A percentile compares a stretch with the other conserved stretches of the same genome.
These are phyloP conservation scores for Phytophthora vignae DNA, from an alignment of 352 stramenopile species.

Conservation along the genomic window DNA sequence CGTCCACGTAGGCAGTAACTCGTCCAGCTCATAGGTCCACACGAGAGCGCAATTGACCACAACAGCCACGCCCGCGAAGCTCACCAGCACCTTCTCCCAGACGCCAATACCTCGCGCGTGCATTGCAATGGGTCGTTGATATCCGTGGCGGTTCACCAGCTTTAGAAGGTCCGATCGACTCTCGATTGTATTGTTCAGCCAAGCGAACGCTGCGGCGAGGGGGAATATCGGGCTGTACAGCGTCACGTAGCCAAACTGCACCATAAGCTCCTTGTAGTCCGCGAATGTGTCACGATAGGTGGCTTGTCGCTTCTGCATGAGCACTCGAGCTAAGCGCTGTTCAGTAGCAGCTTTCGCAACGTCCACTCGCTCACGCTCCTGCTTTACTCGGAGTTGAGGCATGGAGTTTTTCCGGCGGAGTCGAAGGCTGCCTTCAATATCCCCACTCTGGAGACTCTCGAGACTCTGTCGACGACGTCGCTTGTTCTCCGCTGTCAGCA, in stretches of 20 bases:
- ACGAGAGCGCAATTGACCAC: slow-evolving; percentile 95
- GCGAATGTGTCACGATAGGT: slow-evolving; percentile 73
- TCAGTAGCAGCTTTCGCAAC: slow-evolving; percentile 39
- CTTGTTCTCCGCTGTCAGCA: slow-evolving; percentile 54
- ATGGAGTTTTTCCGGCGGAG: slow-evolving; percentile 15
- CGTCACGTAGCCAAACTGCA: slow-evolving; percentile 94
- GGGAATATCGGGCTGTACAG: slow-evolving; percentile 93
- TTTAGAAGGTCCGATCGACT: slow-evolving; percentile 94
- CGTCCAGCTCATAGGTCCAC: slow-evolving; percentile 71
- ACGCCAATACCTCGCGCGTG: slow-evolving; percentile 93
- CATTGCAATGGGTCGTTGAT: slow-evolving; percentile 87
- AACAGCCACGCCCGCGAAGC: slow-evolving; percentile 92
- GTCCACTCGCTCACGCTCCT: slow-evolving; percentile 25
- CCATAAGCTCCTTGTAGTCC: slow-evolving; percentile 86
- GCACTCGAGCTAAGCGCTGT: slow-evolving; percentile 55
- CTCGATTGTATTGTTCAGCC: slow-evolving; percentile 93
- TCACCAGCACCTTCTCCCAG: slow-evolving; percentile 94
- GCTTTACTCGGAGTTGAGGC: slow-evolving; percentile 14
- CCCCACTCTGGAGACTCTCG: slow-evolving; percentile 24
- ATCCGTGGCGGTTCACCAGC: slow-evolving; percentile 86
- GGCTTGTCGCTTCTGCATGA: slow-evolving; percentile 68
- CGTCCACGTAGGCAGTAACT: slow-evolving; percentile 60
- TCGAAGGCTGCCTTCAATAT: slow-evolving; percentile 3
- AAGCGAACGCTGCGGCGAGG: slow-evolving; percentile 90
- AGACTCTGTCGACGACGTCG: slow-evolving; percentile 40